Conservation (phyloP, 2,329 filamentous ascomycete genomes). For the Fonsecaea erecta region DNA sequence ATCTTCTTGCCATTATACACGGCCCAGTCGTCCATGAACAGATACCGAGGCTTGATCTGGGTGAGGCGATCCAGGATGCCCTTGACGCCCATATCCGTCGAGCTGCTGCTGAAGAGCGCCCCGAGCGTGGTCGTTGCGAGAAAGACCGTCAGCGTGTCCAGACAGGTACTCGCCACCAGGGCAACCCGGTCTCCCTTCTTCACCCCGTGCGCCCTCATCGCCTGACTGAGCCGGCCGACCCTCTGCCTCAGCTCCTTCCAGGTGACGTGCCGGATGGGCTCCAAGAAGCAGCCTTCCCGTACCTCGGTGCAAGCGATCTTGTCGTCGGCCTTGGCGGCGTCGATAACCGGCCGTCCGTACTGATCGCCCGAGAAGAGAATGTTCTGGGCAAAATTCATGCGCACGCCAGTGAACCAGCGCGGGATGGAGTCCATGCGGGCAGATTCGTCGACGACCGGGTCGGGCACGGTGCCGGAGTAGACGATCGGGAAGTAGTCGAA, state of each 20-base stretch:
- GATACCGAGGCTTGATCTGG: conserved; percentile 75
- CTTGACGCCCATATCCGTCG: conserved; percentile 81
- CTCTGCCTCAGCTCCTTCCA: conserved; percentile 69
- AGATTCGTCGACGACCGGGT: conserved; percentile 68
- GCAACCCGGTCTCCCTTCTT: conserved; percentile 74
- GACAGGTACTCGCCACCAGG: conserved; percentile 73
- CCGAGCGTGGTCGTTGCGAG: conserved; percentile 72
- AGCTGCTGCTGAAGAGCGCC: conserved; percentile 74
- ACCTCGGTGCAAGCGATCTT: conserved; percentile 73
- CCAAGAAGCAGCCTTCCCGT: conserved; percentile 45
- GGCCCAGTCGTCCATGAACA: conserved; percentile 83
- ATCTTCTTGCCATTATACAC: conserved; percentile 78
- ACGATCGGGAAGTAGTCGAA: conserved; percentile 67
- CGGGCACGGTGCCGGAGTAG: conserved; percentile 59
- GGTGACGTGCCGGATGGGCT: conserved; percentile 57
- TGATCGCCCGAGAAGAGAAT: conserved; percentile 61
- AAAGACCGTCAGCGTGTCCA: conserved; percentile 74
- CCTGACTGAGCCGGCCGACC: conserved; percentile 65
- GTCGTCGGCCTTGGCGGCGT: conserved; percentile 68
- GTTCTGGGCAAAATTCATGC: conserved; percentile 80
- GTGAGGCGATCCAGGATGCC: conserved; percentile 75
- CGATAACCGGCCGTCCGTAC: conserved; percentile 49
- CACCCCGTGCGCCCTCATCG: conserved; percentile 69
- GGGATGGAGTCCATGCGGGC: conserved; percentile 72
- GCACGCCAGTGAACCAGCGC: conserved; percentile 75